Evolutionary conservation across 805 yeast genomes (phyloP).

Genomic region (Naumovozyma castellii): DNA sequence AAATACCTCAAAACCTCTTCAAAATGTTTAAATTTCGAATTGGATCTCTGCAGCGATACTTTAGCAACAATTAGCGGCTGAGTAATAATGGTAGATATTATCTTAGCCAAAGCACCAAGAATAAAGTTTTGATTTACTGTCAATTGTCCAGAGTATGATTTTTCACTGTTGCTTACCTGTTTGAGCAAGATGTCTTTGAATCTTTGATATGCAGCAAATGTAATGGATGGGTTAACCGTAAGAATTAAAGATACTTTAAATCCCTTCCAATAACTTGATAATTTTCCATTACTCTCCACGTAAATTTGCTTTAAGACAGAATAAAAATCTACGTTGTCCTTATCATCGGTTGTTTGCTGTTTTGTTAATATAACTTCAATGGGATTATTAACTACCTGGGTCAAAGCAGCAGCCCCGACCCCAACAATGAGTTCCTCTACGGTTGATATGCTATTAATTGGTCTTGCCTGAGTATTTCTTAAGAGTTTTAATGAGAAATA

Average conservation of each 20-base stretch:
- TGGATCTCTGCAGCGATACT: slow-evolving; percentile 59
- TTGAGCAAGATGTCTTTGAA: slow-evolving; percentile 43
- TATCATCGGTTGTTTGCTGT: slow-evolving; percentile 45
- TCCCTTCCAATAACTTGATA: slow-evolving; percentile 73
- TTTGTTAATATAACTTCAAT: slow-evolving; percentile 62
- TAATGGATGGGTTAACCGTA: slow-evolving; percentile 76
- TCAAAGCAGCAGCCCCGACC: slow-evolving; percentile 72
- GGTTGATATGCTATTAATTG: slow-evolving; percentile 29
- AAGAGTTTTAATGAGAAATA: slow-evolving; percentile 35
- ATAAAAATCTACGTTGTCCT: slow-evolving; percentile 21
- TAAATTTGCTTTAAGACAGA: slow-evolving; percentile 35
- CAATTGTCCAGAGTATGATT: slow-evolving; percentile 28
- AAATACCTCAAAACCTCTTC: slow-evolving; percentile 54
- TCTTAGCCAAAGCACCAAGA: slow-evolving; percentile 72
- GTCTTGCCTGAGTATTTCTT: slow-evolving; percentile 11
- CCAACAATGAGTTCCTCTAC: slow-evolving; percentile 64
- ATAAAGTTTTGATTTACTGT: slow-evolving; percentile 57
- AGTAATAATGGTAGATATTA: slow-evolving; percentile 68
- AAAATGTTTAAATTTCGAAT: slow-evolving; percentile 44
- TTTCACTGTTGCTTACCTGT: slow-evolving; percentile 12
- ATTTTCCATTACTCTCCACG: slow-evolving; percentile 51
- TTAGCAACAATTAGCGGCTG: slow-evolving; percentile 82
- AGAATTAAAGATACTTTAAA: slow-evolving; percentile 69
- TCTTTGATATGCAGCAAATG: slow-evolving; percentile 72
- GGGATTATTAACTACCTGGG: slow-evolving; percentile 76